phyloP scores from a whole-genome alignment of 2,329 filamentous ascomycete species.

The Colletotrichum sp. region DNA sequence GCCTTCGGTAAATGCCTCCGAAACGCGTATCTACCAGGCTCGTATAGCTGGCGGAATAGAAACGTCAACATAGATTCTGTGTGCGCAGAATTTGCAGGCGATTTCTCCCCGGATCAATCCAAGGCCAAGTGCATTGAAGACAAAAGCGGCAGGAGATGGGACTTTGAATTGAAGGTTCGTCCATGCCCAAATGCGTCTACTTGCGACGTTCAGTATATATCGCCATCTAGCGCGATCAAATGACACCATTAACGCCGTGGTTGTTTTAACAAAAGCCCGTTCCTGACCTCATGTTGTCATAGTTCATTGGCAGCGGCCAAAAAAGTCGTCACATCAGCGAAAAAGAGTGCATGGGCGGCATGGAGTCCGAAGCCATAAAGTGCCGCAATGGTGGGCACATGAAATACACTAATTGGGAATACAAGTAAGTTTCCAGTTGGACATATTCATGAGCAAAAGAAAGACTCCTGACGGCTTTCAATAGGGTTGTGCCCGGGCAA shows the following conservation, averaged over 20 bases:
- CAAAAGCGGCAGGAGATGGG: neutral
- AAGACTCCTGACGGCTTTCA: neutral
- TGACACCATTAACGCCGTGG: neutral
- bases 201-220: neutral
- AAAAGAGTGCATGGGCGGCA: neutral
- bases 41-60: neutral
- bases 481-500: neutral
- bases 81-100: neutral
- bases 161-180: neutral
- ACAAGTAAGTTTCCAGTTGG: neutral
- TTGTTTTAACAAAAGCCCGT: neutral
- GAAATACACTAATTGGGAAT: neutral
- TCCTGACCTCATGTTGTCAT: neutral
- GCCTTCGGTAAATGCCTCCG: fast-evolving
- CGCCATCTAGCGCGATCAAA: neutral
- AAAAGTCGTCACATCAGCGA: neutral
- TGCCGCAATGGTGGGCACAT: neutral
- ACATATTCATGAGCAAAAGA: neutral
- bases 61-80: neutral
- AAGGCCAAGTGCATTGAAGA: neutral
- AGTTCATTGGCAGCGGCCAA: neutral
- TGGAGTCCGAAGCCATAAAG: neutral
- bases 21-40: neutral
- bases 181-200: neutral
- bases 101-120: neutral